Evolutionary conservation across 768 basidiomycete species (phyloP), one percentile per base, ranked within the genome.

Genomic region (Lactarius tabidus): DNA sequence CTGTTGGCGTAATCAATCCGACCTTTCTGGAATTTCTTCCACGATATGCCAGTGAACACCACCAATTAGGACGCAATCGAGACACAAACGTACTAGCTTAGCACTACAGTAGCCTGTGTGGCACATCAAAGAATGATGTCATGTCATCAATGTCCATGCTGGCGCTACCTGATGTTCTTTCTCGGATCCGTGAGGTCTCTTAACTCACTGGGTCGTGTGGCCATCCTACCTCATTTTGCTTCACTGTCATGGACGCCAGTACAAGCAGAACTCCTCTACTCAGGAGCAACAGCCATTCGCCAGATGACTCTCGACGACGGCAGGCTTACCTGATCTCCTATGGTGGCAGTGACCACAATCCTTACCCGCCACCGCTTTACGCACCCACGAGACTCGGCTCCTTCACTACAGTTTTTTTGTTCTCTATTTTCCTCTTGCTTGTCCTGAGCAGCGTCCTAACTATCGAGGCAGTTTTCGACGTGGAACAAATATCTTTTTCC

Each of bases 91-190:
- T 3, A 33, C 33, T 33, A 33, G 33, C 33, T n/a, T n/a, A n/a
- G n/a, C n/a, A n/a, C n/a, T n/a, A 26, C n/a, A 2, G 18, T 23
- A 15, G 6, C 23, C 48, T 41, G 48, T 48, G 23, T 7, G 48
- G 26, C 23, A 14, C 48, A 48, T 48, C 45, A 48, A 48, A 45
- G 43, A 45, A 48, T 8, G 26, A 51, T 17, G 48, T 15, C 38
- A 38, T 33, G 33, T 33, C 43, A 23, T 45, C 43, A 9, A 4
- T 18, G 38, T 15, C 6, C 17, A 5, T 18, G 8, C 28, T 18
- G 56, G 51, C 58, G 57, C 57, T n/a, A 7, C 38, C 7, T 28
- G 14, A 28, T 64, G 54, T 33, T 58, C 63, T 35, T 64, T 64
- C 51, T 58, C 17, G 17, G 48, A 8, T 4, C 6, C 26, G 48